Base-by-base conservation (phyloP, 768 basidiomycete genomes). In the Boletus sp. region DNA sequence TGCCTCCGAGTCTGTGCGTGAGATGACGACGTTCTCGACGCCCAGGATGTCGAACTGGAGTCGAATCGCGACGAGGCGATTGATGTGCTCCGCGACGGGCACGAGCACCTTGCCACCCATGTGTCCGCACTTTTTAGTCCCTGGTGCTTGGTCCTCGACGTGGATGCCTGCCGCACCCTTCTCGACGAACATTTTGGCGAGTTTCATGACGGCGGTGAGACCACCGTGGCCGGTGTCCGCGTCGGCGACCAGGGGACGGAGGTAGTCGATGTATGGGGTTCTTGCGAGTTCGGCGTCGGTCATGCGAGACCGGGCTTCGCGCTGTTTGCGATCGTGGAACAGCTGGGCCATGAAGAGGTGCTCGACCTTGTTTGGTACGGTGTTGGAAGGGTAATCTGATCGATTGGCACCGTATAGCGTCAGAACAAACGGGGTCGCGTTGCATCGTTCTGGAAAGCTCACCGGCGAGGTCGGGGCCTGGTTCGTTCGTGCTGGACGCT, bases 41-140 rank as follows among this genome's bases (percentile, higher is more conserved):
- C 96, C 95, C 94, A 98, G 95, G 68, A 99, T 90, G 69, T 98
- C 97, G 68, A 88, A 98, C 74, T 98, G 97, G 41, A 98, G 80
- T 27, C 97, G 92, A 67, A 98, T 96, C 41, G 97, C 95, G 47
- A 98, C 86, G 53, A 99, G 87, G 49, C 97, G 91, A 73, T 97
- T 97, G 75, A 98, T 95, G 75, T 99, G 97, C 77, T 98, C 97
- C 41, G 84, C 83, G 67, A 98, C 93, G 38, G 97, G 95, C 11
- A 99, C 97, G 64, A 99, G 85, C 42, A 98, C 96, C 71, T 98
- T 94, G 51, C 90, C 92, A 11, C 88, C 94, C 91, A 93, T 93
- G 70, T 93, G 91, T 25, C 90, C 88, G 58, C 88, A 90, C 68
- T 99, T 99, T 77, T 99, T 98, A 19, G 96, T 97, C 21, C 95